Evolutionary conservation across 352 stramenopile genomes (phyloP).

Genomic region (Phytophthora agathidicida): DNA sequence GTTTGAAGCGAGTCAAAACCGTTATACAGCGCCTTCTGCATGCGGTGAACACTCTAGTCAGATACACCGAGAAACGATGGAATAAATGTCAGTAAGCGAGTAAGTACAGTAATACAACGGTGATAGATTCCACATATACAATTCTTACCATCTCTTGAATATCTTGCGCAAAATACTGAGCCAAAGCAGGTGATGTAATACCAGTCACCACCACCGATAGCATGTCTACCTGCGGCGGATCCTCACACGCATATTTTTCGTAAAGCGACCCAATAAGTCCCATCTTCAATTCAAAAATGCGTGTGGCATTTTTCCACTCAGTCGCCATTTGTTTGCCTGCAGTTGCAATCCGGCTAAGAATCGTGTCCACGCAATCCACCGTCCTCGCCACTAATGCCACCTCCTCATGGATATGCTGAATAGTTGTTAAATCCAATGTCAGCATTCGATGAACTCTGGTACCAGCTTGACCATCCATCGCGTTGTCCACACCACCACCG

Average conservation of each 20-base stretch:
- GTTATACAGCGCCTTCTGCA: constrained; percentile 56
- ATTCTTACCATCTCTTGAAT: constrained; percentile 80
- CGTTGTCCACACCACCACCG: neutral
- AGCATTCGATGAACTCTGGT: constrained; percentile 39
- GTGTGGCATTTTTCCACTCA: constrained; percentile 82
- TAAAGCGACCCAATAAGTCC: constrained; percentile 74
- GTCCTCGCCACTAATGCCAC: constrained; percentile 37
- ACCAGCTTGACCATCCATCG: neutral
- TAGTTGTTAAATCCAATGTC: constrained; percentile 37
- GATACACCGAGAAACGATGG: neutral
- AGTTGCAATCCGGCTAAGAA: constrained; percentile 41
- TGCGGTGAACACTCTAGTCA: constrained; percentile 60
- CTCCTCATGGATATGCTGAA: constrained; percentile 41
- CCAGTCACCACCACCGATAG: constrained; percentile 62
- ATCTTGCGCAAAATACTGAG: constrained; percentile 83
- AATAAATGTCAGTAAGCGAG: no score
- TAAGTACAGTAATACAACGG: no score
- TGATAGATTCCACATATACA: no score
- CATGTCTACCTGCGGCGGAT: constrained; percentile 76
- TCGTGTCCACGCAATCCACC: constrained; percentile 25
- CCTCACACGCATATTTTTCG: constrained; percentile 74
- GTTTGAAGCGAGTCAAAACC: constrained; percentile 45
- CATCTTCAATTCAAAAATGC: constrained; percentile 83
- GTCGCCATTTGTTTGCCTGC: constrained; percentile 45
- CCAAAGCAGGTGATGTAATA: constrained; percentile 64